Conservation (phyloP, 1,139 yeast genomes). For the Debaryomycetaceae sp. region DNA sequence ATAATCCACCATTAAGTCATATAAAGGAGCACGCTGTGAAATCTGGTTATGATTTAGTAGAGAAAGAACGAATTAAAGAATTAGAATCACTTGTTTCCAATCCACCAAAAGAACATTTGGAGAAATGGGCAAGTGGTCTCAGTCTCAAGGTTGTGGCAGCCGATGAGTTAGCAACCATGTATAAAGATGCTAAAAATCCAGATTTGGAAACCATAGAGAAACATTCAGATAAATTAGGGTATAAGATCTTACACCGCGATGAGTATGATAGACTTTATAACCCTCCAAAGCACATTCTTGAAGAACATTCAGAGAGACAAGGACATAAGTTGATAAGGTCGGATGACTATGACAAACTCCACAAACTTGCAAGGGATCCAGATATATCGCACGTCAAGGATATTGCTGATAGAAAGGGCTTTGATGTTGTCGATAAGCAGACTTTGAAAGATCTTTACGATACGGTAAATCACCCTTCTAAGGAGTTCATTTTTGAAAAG, state of each 20-base stretch:
- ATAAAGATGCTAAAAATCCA: conserved; percentile 10
- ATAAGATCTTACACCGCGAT: conserved; percentile 10
- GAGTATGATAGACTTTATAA: conserved; percentile 9
- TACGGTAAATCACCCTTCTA: conserved; percentile 21
- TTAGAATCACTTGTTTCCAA: conserved; percentile 6
- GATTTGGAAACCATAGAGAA: conserved; percentile 15
- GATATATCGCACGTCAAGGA: conserved; percentile 13
- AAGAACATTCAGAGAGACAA: conserved; percentile 1
- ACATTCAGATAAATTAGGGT: conserved; percentile 15
- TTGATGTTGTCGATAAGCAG: conserved; percentile 2
- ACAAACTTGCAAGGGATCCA: conserved; percentile 11
- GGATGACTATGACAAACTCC: conserved; percentile 5
- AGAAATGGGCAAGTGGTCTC: conserved; percentile 14
- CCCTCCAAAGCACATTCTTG: conserved; percentile 16
- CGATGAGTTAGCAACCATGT: conserved; percentile 6
- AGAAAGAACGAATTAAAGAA: conserved; percentile 4
- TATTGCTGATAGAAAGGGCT: conserved; percentile 9
- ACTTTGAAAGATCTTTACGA: conserved; percentile 10
- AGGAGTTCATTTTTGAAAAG: conserved; percentile 22
- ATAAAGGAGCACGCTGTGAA: conserved; percentile 16
- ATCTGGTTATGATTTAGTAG: conserved; percentile 2
- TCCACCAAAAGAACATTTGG: conserved; percentile 18
- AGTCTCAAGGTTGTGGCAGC: conserved; percentile 13
- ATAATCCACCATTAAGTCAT: conserved; percentile 25
- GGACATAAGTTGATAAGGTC: conserved; percentile 4